Evolutionary conservation across 805 yeast genomes (phyloP), one percentile per base, ranked within the genome.

Genomic region (Torulaspora franciscae): DNA sequence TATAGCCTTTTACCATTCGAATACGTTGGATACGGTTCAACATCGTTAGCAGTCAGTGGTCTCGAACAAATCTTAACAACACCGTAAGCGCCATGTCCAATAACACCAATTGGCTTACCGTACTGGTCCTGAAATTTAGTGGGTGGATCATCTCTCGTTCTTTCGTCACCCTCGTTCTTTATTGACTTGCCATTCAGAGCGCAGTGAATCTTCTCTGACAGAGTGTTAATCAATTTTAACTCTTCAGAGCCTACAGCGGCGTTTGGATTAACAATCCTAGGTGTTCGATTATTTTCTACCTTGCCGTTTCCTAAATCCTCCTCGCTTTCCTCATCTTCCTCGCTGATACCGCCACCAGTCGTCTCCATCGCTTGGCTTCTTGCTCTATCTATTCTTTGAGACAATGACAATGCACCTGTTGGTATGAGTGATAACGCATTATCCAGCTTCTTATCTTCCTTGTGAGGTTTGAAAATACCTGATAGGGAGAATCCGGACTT

Each of bases 11-110:
- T 57, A 6, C 62, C 64, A 39, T 93, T 91, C 1, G 86, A 80
- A 63, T 87, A 97, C 39, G 75, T 76, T 68, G 87, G 51, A 17
- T 41, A 50, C 11, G 52, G 50, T 6, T 42, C 46, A 4, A 45
- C 32, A 26, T 45, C 52, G 6, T 34, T 42, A 7, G 45, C 40
- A 6, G 38, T 40, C 3, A 45, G 46, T 7, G 49, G 46, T 38
- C 89, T 64, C 83, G 95, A 33, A 83, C 96, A 51, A 82, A 74
- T 56, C 47, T 95, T 76, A 13, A 91, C 97, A 52, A 85, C 95
- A 45, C 98, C 99, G 69, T 89, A 91, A 0, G 97, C 95, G 36
- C 98, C 99, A 62, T 90, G 89, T 15, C 98, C 98, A 47, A 80
- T 74, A 26, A 73, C 64, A 7, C 80, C 80, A 44, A 71, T 66